Percentiles rank a stretch among this genome's conserved stretches.
These are phyloP conservation scores for Eragrostis nindensis DNA, from an alignment of 176 grass and related monocot species.

Conservation along the genomic window DNA sequence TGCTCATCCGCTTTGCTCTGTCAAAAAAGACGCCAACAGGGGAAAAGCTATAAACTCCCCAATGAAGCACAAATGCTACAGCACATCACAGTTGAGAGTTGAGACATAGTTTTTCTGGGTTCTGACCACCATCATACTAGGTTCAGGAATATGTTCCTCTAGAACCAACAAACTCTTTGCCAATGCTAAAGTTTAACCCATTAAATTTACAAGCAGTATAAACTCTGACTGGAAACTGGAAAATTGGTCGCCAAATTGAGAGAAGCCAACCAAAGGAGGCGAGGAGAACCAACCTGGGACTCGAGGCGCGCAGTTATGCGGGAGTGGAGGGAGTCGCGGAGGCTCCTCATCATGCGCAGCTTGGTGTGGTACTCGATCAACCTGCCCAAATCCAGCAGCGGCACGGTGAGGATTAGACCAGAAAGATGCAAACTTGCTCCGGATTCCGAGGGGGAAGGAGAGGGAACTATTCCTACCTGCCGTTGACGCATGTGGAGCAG, in stretches of 20 bases:
- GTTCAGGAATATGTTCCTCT: not conserved
- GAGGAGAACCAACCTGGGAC: conserved; percentile 60
- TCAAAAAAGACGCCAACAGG: conserved; percentile 4
- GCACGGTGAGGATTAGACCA: not conserved
- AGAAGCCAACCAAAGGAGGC: not conserved
- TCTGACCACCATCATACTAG: not conserved
- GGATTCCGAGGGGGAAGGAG: not conserved
- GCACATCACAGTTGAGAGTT: not conserved
- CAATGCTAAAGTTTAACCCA: not conserved
- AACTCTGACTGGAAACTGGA: not conserved
- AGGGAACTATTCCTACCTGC: conserved; percentile 43
- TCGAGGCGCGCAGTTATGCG: conserved; percentile 55
- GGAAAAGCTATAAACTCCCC: conserved; percentile 3
- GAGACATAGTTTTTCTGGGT: not conserved
- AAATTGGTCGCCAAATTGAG: not conserved
- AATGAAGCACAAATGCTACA: conserved; percentile 20
- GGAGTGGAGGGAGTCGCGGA: conserved; percentile 64
- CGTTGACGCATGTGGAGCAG: conserved; percentile 80
- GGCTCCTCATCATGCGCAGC: conserved; percentile 59
- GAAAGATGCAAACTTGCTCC: not conserved
- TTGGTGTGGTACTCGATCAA: conserved; percentile 60
- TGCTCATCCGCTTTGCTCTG: conserved; percentile 83
- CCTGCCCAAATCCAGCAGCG: conserved; percentile 45
- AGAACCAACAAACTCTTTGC: not conserved
- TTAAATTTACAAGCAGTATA: not conserved